A percentile compares a stretch with the other conserved stretches of the same genome.
Evolutionary conservation across 225 moss, liverwort and hornwort genomes (phyloP).

Genomic region (Polytrichum formosum): DNA sequence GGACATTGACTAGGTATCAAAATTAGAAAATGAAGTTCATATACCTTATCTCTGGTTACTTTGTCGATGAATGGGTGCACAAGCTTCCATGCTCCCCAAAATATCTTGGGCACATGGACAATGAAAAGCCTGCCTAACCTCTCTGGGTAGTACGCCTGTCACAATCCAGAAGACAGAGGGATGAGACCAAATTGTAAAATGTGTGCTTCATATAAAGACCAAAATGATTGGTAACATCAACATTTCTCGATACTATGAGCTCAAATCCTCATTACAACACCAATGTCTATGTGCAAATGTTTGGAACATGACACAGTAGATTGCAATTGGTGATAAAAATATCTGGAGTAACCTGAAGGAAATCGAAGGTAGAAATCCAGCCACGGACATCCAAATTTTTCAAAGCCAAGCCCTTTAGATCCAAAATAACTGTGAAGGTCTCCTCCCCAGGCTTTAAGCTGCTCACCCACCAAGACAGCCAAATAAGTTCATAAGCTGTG

Average conservation of each 20-base stretch:
- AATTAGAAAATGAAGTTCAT: neutral
- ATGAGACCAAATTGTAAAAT: too few relatives aligned
- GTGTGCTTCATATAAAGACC: too few relatives aligned
- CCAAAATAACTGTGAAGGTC: constrained; percentile 47
- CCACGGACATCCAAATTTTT: constrained; percentile 67
- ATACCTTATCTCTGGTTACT: constrained; percentile 56
- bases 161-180: neutral
- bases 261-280: too few relatives aligned
- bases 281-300: too few relatives aligned
- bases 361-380: constrained; percentile 56
- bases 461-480: constrained; percentile 5
- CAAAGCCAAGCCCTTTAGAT: constrained; percentile 39
- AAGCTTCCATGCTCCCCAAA: constrained; percentile 67
- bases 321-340: too few relatives aligned
- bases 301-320: too few relatives aligned
- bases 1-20: too few relatives aligned
- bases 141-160: constrained; percentile 65
- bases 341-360: constrained; percentile 39
- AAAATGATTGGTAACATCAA: too few relatives aligned
- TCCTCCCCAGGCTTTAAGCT: constrained; percentile 56
- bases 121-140: constrained; percentile 49
- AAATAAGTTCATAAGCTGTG: too few relatives aligned
- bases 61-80: constrained; percentile 59
- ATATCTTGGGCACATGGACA: constrained; percentile 51
- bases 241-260: too few relatives aligned